Base-by-base conservation (phyloP, 495 filamentous ascomycete genomes). In the Penicillium pancosmium region DNA sequence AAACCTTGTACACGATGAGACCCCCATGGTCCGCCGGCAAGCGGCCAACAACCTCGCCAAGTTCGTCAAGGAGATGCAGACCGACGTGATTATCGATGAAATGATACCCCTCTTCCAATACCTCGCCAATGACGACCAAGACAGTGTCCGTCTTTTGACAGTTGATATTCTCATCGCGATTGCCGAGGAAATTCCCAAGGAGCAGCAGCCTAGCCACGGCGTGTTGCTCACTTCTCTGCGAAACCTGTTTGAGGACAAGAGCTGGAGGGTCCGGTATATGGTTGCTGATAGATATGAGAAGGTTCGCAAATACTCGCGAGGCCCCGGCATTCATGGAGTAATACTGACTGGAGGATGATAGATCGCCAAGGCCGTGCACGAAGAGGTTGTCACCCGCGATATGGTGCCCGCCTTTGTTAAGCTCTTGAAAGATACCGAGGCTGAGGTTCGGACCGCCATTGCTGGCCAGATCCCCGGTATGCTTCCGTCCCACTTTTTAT, bases 91-190 rank as follows among this genome's bases (percentile, higher is more conserved):
- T 59, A 92, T 98, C 62, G 90, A 96, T 34, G 94, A 98, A 77
- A 97, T 98, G 91, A 97, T 98, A 78, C 92, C 93, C 71, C 84
- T 97, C 54, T 98, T 98, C 78, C 93, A 98, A 76, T 94, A 97
- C 74, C 86, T 98, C 44, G 92, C 93, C 23, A 83, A 86, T 61
- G 94, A 98, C 67, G 94, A 98, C 67, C 94, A 98, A 75, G 94
- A 98, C 69, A 98, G 94, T 66, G 94, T 98, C 50, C 88, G 94
- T 56, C 80, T 98, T 62, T 83, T 98, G 68, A 98, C 95, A 0
- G 95, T 98, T 40, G 95, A 98, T 66, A 90, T 98, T 60, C 84
- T 98, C 52, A 96, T 97, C 68, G 86, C 93, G 27, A 96, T 98
- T 66, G 94, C 95, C 50, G 95, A 98, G 74, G 91, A 92, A 48